These are phyloP conservation scores for Lentinula raphanica DNA, from an alignment of 768 basidiomycete species.

Conservation along the genomic window DNA sequence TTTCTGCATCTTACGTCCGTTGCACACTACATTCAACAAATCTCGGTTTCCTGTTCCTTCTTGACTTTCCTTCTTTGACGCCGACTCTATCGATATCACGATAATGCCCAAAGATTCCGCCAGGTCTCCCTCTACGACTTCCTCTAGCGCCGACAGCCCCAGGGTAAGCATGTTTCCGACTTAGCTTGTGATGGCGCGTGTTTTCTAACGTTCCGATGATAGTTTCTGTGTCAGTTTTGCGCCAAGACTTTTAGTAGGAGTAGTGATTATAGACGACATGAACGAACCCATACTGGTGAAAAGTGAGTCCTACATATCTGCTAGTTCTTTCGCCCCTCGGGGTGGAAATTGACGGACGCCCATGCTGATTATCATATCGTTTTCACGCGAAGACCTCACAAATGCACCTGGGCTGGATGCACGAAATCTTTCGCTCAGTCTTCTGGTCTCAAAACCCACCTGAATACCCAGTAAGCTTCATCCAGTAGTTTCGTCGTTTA, in stretches of 20 bases:
- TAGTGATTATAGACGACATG: slow-evolving; percentile 59
- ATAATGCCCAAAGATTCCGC: background rate
- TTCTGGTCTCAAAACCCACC: slow-evolving; percentile 58
- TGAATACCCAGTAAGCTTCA: slow-evolving; percentile 57
- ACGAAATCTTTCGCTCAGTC: slow-evolving; percentile 52
- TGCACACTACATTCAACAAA: slow-evolving; percentile 1
- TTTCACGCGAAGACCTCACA: slow-evolving; percentile 39
- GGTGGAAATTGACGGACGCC: background rate
- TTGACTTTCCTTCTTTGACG: background rate
- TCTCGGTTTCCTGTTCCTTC: background rate
- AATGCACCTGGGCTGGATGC: slow-evolving; percentile 40
- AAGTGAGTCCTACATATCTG: slow-evolving; percentile 32
- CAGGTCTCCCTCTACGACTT: background rate
- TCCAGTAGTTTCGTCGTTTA: background rate
- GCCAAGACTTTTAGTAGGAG: slow-evolving; percentile 46
- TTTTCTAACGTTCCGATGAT: background rate
- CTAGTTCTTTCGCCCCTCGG: background rate
- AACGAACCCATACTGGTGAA: slow-evolving; percentile 40
- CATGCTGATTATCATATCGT: background rate
- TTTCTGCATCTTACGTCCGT: background rate
- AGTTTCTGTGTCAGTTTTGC: slow-evolving; percentile 42
- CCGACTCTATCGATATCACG: background rate
- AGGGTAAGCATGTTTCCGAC: background rate
- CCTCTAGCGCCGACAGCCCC: background rate
- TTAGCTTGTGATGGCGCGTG: too few species aligned